A percentile compares a stretch with the other conserved stretches of the same genome.
These are phyloP conservation scores for Helichrysum umbraculigerum DNA, from an alignment of 129 eudicot genomes.

Conservation along the genomic window DNA sequence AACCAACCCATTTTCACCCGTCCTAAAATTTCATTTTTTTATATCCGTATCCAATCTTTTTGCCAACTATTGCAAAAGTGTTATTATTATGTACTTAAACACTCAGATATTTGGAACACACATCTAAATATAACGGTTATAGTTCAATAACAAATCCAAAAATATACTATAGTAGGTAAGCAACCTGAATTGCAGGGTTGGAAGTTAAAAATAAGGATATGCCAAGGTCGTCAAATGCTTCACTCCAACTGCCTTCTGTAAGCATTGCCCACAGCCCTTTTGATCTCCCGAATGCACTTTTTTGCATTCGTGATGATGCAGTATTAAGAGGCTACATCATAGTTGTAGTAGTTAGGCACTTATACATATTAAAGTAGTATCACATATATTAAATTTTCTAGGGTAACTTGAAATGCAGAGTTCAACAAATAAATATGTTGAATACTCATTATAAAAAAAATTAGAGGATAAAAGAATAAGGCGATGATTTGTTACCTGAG, in stretches of 20 bases:
- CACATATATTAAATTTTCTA: not conserved
- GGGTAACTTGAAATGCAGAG: not conserved
- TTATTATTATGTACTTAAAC: not conserved
- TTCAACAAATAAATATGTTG: not conserved
- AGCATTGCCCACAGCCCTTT: conserved; percentile 70
- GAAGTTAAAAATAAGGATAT: conserved; percentile 68
- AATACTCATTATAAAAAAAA: not conserved
- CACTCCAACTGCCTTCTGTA: conserved; percentile 63
- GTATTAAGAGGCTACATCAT: conserved; percentile 67
- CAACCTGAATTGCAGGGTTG: conserved; percentile 78
- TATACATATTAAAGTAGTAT: not conserved
- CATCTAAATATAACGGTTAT: not conserved
- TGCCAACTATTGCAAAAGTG: not conserved
- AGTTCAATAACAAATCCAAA: not conserved
- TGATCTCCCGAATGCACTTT: conserved; percentile 69
- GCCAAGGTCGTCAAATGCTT: conserved; percentile 77
- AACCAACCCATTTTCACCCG: not conserved
- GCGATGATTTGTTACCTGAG: conserved; percentile 46
- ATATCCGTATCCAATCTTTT: not conserved
- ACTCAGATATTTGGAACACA: not conserved
- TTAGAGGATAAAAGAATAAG: not conserved
- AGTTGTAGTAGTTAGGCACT: not conserved
- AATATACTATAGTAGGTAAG: not conserved
- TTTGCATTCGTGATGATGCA: conserved; percentile 73
- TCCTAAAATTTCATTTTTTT: not conserved